Conservation (phyloP, 2,329 filamentous ascomycete genomes). For the Dactylonectria macrodidyma region DNA sequence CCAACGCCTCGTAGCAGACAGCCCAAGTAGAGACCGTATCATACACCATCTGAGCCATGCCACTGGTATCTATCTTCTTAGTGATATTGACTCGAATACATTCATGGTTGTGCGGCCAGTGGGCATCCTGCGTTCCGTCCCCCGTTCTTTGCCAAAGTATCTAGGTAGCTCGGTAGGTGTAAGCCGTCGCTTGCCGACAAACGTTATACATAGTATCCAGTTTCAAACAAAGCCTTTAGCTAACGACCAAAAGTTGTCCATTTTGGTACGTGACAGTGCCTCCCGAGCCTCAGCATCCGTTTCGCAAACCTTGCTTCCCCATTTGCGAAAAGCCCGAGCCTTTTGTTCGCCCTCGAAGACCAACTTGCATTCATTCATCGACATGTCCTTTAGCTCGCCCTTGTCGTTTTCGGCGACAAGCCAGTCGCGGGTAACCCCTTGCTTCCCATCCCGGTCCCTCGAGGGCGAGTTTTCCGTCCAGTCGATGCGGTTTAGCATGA, state of each 20-base stretch:
- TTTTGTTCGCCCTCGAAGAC: slow-evolving; percentile 95
- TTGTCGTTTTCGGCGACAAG: slow-evolving; percentile 84
- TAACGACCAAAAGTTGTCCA: slow-evolving; percentile 95
- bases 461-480: slow-evolving; percentile 92
- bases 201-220: not conserved
- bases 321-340: slow-evolving; percentile 84
- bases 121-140: not conserved
- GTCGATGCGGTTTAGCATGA: slow-evolving; percentile 94
- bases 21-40: not conserved
- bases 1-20: not conserved
- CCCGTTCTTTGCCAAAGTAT: no score
- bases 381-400: slow-evolving; percentile 85
- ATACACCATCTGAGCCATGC: not conserved
- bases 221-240: slow-evolving; percentile 73
- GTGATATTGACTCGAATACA: not conserved
- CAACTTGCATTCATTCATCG: slow-evolving; percentile 84
- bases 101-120: not conserved
- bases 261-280: slow-evolving; percentile 82
- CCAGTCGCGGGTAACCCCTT: slow-evolving; percentile 79
- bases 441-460: slow-evolving; percentile 71
- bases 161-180: not conserved
- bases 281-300: slow-evolving; percentile 92
- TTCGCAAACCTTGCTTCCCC: slow-evolving; percentile 92
- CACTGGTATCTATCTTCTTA: not conserved
- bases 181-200: not conserved